Conservation (phyloP, 2,329 filamentous ascomycete species). For the Thermothelomyces thermophilus region DNA sequence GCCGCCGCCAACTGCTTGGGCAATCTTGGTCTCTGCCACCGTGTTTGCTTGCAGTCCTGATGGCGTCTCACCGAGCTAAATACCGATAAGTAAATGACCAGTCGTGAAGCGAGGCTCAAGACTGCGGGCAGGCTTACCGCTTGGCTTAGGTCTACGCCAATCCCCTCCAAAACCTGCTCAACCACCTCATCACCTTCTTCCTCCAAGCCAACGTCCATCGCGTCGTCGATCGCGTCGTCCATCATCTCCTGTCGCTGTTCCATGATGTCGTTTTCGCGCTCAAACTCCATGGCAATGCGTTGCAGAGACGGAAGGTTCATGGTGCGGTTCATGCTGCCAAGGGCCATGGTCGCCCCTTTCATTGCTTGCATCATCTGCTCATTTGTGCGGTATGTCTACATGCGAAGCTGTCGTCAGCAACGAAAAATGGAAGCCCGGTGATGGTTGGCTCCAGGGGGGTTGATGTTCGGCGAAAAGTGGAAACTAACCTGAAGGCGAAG, state of each 20-base stretch:
- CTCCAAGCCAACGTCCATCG: constrained; percentile 82
- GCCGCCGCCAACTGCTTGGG: constrained; percentile 73
- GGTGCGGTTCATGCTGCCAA: constrained; percentile 94
- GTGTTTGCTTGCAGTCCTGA: constrained; percentile 69
- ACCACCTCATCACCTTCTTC: constrained; percentile 96
- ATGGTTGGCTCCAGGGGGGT: too few relatives aligned
- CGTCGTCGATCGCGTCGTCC: constrained; percentile 97
- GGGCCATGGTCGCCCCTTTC: constrained; percentile 89
- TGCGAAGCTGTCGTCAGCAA: not conserved
- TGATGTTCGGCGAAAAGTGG: not conserved
- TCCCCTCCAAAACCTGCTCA: constrained; percentile 93
- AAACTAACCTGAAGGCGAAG: constrained; percentile 75
- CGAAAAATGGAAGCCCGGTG: too few relatives aligned
- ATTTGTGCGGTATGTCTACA: constrained; percentile 89
- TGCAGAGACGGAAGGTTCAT: constrained; percentile 97
- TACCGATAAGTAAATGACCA: constrained; percentile 25
- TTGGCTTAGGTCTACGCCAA: constrained; percentile 87
- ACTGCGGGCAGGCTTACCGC: constrained; percentile 53
- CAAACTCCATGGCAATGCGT: constrained; percentile 97
- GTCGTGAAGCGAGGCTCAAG: not conserved
- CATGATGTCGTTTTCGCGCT: constrained; percentile 98
- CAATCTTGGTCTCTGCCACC: constrained; percentile 69
- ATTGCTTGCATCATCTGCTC: constrained; percentile 99
- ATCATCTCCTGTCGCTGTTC: constrained; percentile 99
- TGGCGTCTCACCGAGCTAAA: constrained; percentile 84